Evolutionary conservation across 768 basidiomycete genomes (phyloP).

Genomic region (Cyclocybe cylindracea): DNA sequence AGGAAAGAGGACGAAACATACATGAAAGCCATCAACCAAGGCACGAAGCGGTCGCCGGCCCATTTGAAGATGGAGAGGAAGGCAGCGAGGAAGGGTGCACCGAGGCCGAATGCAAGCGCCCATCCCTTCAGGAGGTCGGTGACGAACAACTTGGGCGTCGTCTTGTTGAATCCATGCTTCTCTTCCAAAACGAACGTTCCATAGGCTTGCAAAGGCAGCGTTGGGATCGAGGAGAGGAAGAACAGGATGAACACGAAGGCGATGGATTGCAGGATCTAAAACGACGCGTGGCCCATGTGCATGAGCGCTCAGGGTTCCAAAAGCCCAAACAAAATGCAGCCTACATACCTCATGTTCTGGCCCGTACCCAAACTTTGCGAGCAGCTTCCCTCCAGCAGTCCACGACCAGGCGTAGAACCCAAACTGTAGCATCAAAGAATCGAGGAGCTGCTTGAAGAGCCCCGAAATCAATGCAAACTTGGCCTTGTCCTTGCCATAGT

Average conservation of each 20-base stretch:
- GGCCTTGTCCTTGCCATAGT: constrained; percentile 90
- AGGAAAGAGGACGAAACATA: constrained; percentile 36
- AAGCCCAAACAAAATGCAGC: neutral
- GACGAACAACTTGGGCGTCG: constrained; percentile 72
- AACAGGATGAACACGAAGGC: constrained; percentile 71
- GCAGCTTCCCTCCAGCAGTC: constrained; percentile 55
- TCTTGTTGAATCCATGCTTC: constrained; percentile 97
- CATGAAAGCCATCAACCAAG: constrained; percentile 94
- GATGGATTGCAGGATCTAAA: constrained; percentile 83
- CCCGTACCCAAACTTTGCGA: constrained; percentile 62
- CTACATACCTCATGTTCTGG: constrained; percentile 69
- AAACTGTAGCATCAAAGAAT: constrained; percentile 68
- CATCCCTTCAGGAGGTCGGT: constrained; percentile 82
- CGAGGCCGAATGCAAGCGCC: constrained; percentile 68
- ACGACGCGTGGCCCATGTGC: neutral
- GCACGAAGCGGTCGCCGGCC: constrained; percentile 92
- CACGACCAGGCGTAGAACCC: constrained; percentile 87
- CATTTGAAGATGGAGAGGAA: constrained; percentile 91
- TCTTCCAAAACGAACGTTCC: constrained; percentile 94
- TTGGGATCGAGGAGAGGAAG: constrained; percentile 64
- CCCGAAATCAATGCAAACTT: constrained; percentile 76
- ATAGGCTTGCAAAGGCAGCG: constrained; percentile 79
- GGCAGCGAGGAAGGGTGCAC: constrained; percentile 81
- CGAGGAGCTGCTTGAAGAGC: constrained; percentile 71
- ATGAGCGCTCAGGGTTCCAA: neutral